A percentile compares a stretch with the other conserved stretches of the same genome.
phyloP scores from a whole-genome alignment of 2,329 filamentous ascomycete genomes.

The Myriosclerotinia duriaeana region DNA sequence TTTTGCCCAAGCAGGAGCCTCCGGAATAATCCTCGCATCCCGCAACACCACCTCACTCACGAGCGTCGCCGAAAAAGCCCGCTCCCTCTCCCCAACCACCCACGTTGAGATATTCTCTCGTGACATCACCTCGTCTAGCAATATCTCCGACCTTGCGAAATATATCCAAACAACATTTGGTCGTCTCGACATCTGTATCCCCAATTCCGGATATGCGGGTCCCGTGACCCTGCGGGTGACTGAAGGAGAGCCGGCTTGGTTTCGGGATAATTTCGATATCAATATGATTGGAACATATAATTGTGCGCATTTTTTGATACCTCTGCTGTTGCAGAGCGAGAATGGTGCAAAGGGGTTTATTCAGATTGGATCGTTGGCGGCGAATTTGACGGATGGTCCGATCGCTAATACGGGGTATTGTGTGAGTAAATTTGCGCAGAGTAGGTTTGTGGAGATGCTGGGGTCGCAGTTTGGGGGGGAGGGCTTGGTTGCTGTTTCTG shows the following conservation, averaged over 20 bases:
- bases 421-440: constrained; percentile 24
- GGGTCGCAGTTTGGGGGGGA: constrained; percentile 6
- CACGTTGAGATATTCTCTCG: not conserved
- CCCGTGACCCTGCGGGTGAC: constrained; percentile 21
- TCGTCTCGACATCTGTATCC: constrained; percentile 24
- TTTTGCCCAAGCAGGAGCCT: constrained; percentile 18
- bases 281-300: constrained; percentile 20
- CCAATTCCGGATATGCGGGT: constrained; percentile 22
- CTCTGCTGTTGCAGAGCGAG: constrained; percentile 13
- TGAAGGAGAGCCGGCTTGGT: constrained; percentile 14
- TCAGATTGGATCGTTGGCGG: constrained; percentile 16
- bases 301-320: constrained; percentile 20
- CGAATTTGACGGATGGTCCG: constrained; percentile 3
- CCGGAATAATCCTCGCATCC: constrained; percentile 19
- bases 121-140: constrained; percentile 11
- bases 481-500: constrained; percentile 14
- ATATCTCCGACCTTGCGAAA: constrained; percentile 1
- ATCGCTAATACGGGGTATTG: constrained; percentile 24
- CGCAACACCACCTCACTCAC: not conserved
- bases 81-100: not conserved
- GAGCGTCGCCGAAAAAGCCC: constrained; percentile 14
- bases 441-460: constrained; percentile 21
- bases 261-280: constrained; percentile 17
- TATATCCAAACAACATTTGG: not conserved
- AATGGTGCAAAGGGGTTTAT: constrained; percentile 12